phyloP scores from a whole-genome alignment of 371 early-diverging fungal species.

The Apophysomyces elegans region DNA sequence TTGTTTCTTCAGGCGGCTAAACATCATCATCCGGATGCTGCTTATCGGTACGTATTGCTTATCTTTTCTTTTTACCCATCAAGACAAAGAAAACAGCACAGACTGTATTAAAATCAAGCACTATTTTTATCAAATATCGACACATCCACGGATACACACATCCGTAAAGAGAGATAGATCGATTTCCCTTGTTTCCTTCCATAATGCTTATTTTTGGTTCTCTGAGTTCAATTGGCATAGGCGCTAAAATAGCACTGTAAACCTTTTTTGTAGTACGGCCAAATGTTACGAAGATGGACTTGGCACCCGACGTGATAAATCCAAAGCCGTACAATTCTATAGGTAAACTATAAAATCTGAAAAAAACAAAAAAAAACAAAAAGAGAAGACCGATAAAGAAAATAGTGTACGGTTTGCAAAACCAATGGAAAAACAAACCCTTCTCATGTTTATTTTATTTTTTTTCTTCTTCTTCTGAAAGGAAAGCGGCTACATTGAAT shows the following conservation, averaged over 20 bases:
- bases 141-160: not conserved
- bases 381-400: too few species aligned
- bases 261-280: constrained; percentile 45
- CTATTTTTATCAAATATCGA: constrained; percentile 7
- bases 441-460: not conserved
- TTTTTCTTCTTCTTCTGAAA: constrained; percentile 21
- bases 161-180: not conserved
- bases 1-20: constrained; percentile 68
- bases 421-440: constrained; percentile 1
- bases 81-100: not conserved
- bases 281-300: constrained; percentile 71
- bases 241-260: constrained; percentile 13
- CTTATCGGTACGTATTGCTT: constrained; percentile 46
- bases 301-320: constrained; percentile 58
- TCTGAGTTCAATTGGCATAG: constrained; percentile 9
- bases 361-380: not conserved
- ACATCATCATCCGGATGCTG: constrained; percentile 68
- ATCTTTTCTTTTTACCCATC: not conserved
- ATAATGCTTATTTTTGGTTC: not conserved
- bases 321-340: constrained; percentile 67
- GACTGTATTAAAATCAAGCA: constrained; percentile 1
- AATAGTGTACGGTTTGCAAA: not conserved
- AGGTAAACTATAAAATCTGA: constrained; percentile 33
- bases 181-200: not conserved
- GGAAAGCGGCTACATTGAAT: constrained; percentile 73